A percentile compares a stretch with the other conserved stretches of the same genome.
phyloP scores from a whole-genome alignment of 371 early-diverging fungal species.

The Mucor circinelloides region DNA sequence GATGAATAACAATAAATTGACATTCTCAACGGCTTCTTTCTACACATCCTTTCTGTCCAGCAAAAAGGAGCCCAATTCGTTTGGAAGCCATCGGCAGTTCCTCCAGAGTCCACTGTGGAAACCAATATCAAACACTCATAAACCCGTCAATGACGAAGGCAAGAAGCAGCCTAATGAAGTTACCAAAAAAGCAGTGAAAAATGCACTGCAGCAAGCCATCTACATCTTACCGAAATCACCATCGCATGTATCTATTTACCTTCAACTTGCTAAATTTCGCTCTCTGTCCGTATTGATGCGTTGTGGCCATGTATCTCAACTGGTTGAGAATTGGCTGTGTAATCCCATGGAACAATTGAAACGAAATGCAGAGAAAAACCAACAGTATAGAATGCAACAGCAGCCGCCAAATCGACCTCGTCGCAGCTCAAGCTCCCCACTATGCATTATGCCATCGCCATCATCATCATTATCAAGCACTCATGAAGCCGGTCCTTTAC shows the following conservation, averaged over 20 bases:
- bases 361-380: neutral
- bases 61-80: neutral
- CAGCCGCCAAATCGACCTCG: neutral
- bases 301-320: conserved; percentile 15
- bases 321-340: conserved; percentile 17
- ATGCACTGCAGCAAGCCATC: conserved; percentile 6
- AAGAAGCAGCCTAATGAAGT: neutral
- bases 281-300: conserved; percentile 10
- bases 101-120: conserved; percentile 13
- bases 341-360: conserved; percentile 21
- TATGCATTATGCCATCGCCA: neutral
- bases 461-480: neutral
- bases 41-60: conserved; percentile 4
- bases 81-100: conserved; percentile 3
- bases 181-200: neutral
- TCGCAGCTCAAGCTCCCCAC: neutral
- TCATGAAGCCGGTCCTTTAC: neutral
- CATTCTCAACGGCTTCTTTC: conserved; percentile 6
- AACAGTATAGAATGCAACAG: neutral
- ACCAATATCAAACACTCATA: neutral
- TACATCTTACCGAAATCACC: conserved; percentile 13
- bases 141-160: neutral
- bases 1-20: neutral
- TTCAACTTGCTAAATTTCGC: conserved; percentile 10
- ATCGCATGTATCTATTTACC: conserved; percentile 9